Percentiles rank a stretch among this genome's conserved stretches.
phyloP scores from a whole-genome alignment of 768 basidiomycete species.

The Cystobasidium tubakii region DNA sequence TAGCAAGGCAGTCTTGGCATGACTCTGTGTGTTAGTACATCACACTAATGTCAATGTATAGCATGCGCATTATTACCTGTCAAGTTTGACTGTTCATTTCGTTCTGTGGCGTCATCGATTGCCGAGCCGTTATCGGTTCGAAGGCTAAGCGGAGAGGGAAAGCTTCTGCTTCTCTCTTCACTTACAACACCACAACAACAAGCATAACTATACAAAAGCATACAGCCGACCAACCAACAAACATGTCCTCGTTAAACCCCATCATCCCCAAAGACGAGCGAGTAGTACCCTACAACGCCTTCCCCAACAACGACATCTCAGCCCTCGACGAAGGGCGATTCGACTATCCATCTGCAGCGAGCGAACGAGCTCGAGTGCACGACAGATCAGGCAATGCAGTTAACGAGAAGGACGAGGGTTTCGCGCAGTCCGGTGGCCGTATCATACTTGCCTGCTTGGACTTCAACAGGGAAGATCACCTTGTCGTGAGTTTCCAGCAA shows the following conservation, averaged over 20 bases:
- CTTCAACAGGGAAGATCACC: slow-evolving; percentile 22
- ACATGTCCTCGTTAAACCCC: background rate
- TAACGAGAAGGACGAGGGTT: background rate
- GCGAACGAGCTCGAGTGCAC: background rate
- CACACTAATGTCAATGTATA: no score
- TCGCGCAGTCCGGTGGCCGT: background rate
- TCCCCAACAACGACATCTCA: background rate
- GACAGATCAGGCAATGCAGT: slow-evolving; percentile 16
- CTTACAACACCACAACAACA: background rate
- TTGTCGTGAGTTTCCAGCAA: background rate
- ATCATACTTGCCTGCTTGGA: slow-evolving; percentile 11
- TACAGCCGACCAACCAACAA: no score
- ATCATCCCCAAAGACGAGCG: background rate
- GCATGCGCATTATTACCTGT: background rate
- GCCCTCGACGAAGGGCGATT: background rate
- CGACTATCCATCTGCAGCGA: background rate
- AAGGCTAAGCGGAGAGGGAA: no score
- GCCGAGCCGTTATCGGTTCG: background rate
- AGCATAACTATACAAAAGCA: no score
- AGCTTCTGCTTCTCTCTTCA: background rate
- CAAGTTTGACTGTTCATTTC: no score
- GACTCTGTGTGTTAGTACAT: no score
- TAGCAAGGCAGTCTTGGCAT: no score
- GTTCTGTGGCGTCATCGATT: slow-evolving; percentile 3
- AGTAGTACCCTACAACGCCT: background rate